These are phyloP conservation scores for Schoenoplectus tabernaemontani DNA, from an alignment of 202 grass and related monocot genomes.

Conservation along the genomic window DNA sequence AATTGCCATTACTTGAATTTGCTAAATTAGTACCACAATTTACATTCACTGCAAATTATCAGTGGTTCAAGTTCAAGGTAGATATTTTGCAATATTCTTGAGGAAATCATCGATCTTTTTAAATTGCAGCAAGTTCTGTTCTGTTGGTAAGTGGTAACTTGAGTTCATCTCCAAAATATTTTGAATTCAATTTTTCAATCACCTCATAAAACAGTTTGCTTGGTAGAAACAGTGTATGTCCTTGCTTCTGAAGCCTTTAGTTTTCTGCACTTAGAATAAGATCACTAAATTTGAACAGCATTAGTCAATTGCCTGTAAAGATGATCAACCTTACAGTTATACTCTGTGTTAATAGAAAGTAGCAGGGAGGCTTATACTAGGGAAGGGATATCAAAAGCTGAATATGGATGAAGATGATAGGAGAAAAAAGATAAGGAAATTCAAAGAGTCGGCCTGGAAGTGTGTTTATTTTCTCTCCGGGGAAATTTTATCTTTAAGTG, in stretches of 20 bases:
- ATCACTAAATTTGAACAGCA: slow-evolving; percentile 9
- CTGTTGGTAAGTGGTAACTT: not conserved
- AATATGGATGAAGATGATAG: slow-evolving; percentile 41
- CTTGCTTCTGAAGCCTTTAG: too few relatives aligned
- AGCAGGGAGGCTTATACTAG: slow-evolving; percentile 50
- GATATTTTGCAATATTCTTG: not conserved
- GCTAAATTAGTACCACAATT: not conserved
- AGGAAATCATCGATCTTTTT: not conserved
- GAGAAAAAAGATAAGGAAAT: slow-evolving; percentile 74
- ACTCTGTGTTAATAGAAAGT: slow-evolving; percentile 47
- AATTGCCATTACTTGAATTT: not conserved
- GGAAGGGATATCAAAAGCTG: slow-evolving; percentile 55
- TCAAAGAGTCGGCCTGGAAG: slow-evolving; percentile 98
- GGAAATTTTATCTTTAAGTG: slow-evolving; percentile 61
- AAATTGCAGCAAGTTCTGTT: not conserved
- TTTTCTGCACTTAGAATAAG: too few relatives aligned
- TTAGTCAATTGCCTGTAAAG: not conserved
- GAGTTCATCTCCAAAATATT: not conserved
- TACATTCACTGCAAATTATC: not conserved
- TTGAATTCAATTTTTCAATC: not conserved
- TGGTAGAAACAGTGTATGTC: too few relatives aligned
- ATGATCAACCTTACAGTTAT: not conserved
- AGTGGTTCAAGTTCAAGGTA: not conserved
- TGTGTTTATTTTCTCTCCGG: slow-evolving; percentile 77
- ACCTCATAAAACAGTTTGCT: not conserved